Evolutionary conservation across 352 stramenopile genomes (phyloP), one percentile per base, ranked within the genome.

Genomic region (Pythium plurisporium): DNA sequence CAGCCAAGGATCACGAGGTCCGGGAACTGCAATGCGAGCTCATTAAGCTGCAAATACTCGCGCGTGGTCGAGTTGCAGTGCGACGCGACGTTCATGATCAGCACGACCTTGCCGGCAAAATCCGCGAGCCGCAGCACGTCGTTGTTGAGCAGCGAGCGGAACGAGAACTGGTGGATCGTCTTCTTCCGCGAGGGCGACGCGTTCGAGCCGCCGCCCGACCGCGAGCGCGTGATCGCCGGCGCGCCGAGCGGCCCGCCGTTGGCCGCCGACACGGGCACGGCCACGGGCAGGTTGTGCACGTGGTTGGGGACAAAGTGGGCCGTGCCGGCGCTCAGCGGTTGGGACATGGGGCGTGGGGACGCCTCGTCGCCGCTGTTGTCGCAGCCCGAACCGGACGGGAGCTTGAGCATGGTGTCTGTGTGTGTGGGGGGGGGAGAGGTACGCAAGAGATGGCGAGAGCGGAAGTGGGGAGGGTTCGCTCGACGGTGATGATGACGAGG

Each of bases 31-130:
- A 65, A 58, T 23, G 73, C 72, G 42, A 91, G 62, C 15, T 89
- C 79, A 47, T 88, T 91, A 12, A 91, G 70, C 66, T 89, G 75
- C 50, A 69, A 25, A 61, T 91, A 91, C 36, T 72, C 76, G 58
- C 86, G 87, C 45, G 71, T 75, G 15, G 81, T 91, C 31, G 81
- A 89, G 61, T 88, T 91, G 56, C 81, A 91, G 55, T 91, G 81
- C 52, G 81, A 91, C 58, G 81, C 81, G 23, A 91, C 81, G 60
- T 91, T 91, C 53, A 88, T 76, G 34, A 91, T 74, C 22, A 91
- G 62, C 37, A 89, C 63, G 7, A 73, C 40, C 56, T 89, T 89
- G 51, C 79, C 78, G 12, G 67, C 67, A 53, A 72, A 91, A 59
- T 91, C 81, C 3, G 76, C 70, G 45, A 91, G 71, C 5, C 78